Percentiles rank a stretch among this genome's conserved stretches.
Conservation (phyloP, 2,329 filamentous ascomycete species). For the Ustulina deusta region DNA sequence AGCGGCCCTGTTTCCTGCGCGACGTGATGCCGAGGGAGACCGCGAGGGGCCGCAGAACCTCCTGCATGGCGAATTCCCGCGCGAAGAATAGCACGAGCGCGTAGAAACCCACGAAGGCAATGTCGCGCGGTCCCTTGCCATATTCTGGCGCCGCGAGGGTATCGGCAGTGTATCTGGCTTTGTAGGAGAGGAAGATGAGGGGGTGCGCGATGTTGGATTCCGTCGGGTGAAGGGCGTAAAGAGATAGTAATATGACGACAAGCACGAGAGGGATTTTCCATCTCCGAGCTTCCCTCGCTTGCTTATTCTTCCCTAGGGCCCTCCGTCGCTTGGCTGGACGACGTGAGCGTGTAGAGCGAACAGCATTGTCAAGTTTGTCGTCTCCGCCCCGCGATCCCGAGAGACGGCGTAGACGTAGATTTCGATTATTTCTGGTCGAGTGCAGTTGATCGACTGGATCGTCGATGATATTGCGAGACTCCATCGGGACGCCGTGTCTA, state of each 20-base stretch:
- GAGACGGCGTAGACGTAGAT: constrained; percentile 12
- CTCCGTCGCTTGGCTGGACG: constrained; percentile 8
- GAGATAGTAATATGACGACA: constrained; percentile 62
- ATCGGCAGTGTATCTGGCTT: constrained; percentile 54
- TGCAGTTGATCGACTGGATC: constrained; percentile 11
- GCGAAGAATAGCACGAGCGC: constrained; percentile 77
- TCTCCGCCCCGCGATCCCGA: constrained; percentile 6
- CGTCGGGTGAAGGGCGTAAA: constrained; percentile 72
- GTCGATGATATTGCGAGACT: constrained; percentile 7
- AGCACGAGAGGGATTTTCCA: constrained; percentile 67
- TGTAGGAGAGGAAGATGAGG: constrained; percentile 79
- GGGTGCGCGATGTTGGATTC: constrained; percentile 72
- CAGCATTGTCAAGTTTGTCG: background rate
- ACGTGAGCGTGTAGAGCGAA: background rate
- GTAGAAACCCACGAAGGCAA: constrained; percentile 79
- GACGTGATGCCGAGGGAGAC: constrained; percentile 68
- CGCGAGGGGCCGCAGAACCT: constrained; percentile 73
- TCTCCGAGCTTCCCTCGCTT: constrained; percentile 35
- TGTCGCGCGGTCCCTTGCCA: constrained; percentile 75
- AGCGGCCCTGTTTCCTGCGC: constrained; percentile 73
- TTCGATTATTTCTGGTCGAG: constrained; percentile 7
- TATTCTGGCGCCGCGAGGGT: constrained; percentile 65
- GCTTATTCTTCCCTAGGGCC: background rate
- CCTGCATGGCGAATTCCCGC: constrained; percentile 80
- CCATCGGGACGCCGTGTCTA: constrained; percentile 4